A percentile compares a stretch with the other conserved stretches of the same genome.
phyloP scores from a whole-genome alignment of 2,329 filamentous ascomycete species.

The Ceratocystis ficicola region DNA sequence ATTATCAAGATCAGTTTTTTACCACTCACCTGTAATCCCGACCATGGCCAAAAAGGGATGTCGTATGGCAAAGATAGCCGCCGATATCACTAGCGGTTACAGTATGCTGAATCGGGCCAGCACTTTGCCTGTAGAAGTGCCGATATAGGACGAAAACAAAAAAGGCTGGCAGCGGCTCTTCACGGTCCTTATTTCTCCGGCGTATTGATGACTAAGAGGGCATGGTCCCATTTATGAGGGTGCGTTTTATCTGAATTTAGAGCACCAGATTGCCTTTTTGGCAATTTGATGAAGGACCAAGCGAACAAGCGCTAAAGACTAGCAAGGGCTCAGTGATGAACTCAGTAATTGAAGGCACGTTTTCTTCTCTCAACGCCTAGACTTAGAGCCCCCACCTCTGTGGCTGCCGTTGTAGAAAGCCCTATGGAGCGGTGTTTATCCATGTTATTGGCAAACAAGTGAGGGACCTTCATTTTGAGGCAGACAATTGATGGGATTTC shows the following conservation, averaged over 20 bases:
- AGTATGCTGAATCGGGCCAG: not conserved
- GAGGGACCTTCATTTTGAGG: conserved; percentile 20
- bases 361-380: not conserved
- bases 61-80: conserved; percentile 9
- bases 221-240: not conserved
- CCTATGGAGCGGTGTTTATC: not conserved
- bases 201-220: conserved; percentile 16
- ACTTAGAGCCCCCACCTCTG: not conserved
- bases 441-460: not conserved
- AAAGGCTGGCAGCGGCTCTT: conserved; percentile 19
- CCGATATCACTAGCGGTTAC: not conserved
- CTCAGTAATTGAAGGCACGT: not conserved
- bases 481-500: conserved; percentile 16
- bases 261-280: conserved; percentile 21
- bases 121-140: not conserved
- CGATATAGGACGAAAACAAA: conserved; percentile 22
- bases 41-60: not conserved
- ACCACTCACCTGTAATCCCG: not conserved
- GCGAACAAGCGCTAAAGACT: conserved; percentile 16
- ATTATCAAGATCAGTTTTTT: not conserved
- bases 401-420: not conserved
- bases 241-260: not conserved
- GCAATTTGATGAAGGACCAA: conserved; percentile 19
- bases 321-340: not conserved
- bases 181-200: conserved; percentile 22